These are phyloP conservation scores for Kregervanrija pseudodelftensis DNA, from an alignment of 805 yeast genomes.

Conservation along the genomic window DNA sequence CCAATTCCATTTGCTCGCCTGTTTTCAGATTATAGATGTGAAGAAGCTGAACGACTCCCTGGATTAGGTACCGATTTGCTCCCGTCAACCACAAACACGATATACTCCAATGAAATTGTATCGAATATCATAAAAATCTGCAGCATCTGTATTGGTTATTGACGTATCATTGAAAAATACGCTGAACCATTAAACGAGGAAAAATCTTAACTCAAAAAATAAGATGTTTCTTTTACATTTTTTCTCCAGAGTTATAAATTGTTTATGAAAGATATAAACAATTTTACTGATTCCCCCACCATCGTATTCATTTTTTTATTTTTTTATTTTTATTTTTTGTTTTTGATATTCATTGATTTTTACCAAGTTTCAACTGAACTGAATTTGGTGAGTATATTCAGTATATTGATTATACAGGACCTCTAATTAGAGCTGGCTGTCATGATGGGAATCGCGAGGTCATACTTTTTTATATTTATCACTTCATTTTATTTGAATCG, in stretches of 20 bases:
- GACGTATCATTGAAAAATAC: conserved; percentile 22
- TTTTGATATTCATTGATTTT: conserved; percentile 23
- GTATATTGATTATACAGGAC: conserved; percentile 11
- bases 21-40: conserved; percentile 19
- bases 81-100: background rate
- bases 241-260: conserved; percentile 13
- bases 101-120: background rate
- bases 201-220: conserved; percentile 23
- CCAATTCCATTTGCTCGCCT: conserved; percentile 18
- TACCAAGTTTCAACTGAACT: conserved; percentile 29
- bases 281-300: conserved; percentile 13
- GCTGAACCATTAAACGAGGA: conserved; percentile 26
- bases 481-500: conserved; percentile 29
- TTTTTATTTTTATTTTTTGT: conserved; percentile 26
- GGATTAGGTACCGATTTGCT: conserved; percentile 3
- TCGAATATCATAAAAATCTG: background rate
- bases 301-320: conserved; percentile 22
- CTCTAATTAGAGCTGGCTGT: conserved; percentile 25
- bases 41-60: conserved; percentile 2
- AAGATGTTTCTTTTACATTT: conserved; percentile 24
- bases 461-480: conserved; percentile 38
- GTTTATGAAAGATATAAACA: conserved; percentile 13
- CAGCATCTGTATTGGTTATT: conserved; percentile 8
- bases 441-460: conserved; percentile 33
- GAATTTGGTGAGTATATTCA: conserved; percentile 26